Base-by-base conservation (phyloP, 2,329 filamentous ascomycete species). In the Cadophora malorum region DNA sequence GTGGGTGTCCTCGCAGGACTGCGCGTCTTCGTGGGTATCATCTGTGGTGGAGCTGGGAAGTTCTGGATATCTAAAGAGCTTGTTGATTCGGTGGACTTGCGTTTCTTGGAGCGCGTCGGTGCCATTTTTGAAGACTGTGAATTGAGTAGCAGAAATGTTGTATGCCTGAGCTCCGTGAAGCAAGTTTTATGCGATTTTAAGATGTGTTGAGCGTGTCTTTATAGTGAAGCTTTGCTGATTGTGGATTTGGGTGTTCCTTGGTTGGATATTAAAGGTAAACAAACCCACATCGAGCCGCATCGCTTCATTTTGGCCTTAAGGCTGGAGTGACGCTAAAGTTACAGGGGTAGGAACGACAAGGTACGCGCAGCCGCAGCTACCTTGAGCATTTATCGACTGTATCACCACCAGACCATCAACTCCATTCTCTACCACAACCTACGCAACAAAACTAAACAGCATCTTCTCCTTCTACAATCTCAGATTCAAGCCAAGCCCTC, bases 81-180 rank as follows among this genome's bases (percentile, higher is more conserved):
- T 66, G 71, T 70, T 49, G 76, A 77, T 70, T 76, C 75, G 4
- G 71, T 80, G 8, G 83, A 82, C 78, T 82, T 83, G 76, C 81
- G 80, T 75, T 84, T 85, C 69, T 75, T 79, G 59, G 80, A 78
- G 74, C 82, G 81, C 65, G 79, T 78, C 64, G 83, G 83, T 68
- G 82, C 81, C 85, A 86, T 87, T 19, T 67, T 41, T 62, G 56
- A 19, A 63, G 33, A 47, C 60, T 70, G 58, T 58, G 38, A 47
- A 56, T 78, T 70, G 65, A 68, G 72, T 38, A 5, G 21, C 14
- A 10, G 45, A 21, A 5, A 14, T 21, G 41, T 21, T 49, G 45
- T 21, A 21, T 49, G 3, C 10, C 19, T 21, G 45, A 21, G 21
- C 1, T 49, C 9, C 7, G 45, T 2, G 21, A 10, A 31, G 52